Base-by-base conservation (phyloP, 352 stramenopile species). In the Thalassiosira mediterranea region DNA sequence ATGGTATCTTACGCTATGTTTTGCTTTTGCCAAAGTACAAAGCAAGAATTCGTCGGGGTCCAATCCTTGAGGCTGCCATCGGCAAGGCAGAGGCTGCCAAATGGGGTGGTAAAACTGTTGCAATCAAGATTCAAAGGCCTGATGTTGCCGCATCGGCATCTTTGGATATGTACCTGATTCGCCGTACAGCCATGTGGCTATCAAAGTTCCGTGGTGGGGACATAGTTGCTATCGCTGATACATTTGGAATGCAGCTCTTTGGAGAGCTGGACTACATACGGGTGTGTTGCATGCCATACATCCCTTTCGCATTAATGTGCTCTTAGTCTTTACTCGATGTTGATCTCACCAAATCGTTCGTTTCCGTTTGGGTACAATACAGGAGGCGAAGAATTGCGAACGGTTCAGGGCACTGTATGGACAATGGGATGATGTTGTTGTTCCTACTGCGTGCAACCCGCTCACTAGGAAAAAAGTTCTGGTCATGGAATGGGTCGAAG, bases 401-500 rank as follows among this genome's bases (percentile, higher is more conserved):
- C 48, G 85, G 17, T 94, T 95, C 76, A 51, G 81, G 68, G 77
- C 76, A 32, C 60, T 92, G 15, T 91, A 93, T 42, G 79, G 78
- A 29, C 10, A n/a, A n/a, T 91, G 82, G 81, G 72, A 87, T n/a
- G 75, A 88, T 65, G 76, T 93, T 58, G 42, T 77, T 23, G 83
- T 93, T 17, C 87, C 87, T 17, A 23, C 56, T 51, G 72, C 87
- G 2, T 89, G 80, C 59, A 77, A 37, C 38, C 23, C 52, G n/a
- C 65, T 93, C 8, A 92, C 88, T n/a, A 69, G 84, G 34, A 88
- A 83, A 67, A 82, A 76, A 54, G 89, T 96, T 7, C 64, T 95
- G 3, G 85, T 93, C 2, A 89, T 91, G 84, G 89, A 96, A 70
- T 96, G 90, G 90, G 74, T 95, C n/a, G 89, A 96, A 21, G 91